Evolutionary conservation across 768 basidiomycete genomes (phyloP).

Genomic region (Obba rivulosa): DNA sequence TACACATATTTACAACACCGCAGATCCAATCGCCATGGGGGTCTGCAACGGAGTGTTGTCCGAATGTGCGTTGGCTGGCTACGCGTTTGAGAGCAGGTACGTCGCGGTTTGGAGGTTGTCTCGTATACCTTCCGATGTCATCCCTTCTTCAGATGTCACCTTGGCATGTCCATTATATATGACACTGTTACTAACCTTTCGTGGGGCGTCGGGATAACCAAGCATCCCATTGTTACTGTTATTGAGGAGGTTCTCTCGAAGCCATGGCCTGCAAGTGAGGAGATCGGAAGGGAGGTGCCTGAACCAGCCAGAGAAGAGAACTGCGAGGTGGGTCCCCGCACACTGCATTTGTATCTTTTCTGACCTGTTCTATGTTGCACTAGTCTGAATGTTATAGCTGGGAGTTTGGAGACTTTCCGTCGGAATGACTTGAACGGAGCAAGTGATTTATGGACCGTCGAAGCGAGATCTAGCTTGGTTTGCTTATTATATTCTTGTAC

Average conservation of each 20-base stretch:
- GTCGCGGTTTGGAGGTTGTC: conserved; percentile 18
- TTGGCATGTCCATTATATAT: conserved; percentile 81
- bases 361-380: background rate
- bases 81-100: conserved; percentile 76
- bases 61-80: conserved; percentile 82
- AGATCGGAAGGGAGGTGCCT: conserved; percentile 61
- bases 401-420: conserved; percentile 53
- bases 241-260: conserved; percentile 67
- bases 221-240: conserved; percentile 72
- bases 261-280: conserved; percentile 67
- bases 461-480: no score
- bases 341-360: conserved; percentile 3
- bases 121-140: no score
- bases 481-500: no score
- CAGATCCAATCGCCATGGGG: conserved; percentile 92
- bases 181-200: conserved; percentile 85
- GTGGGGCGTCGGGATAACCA: conserved; percentile 82
- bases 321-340: conserved; percentile 54
- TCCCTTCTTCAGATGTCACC: conserved; percentile 62
- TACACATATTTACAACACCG: conserved; percentile 90
- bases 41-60: conserved; percentile 79
- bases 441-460: no score
- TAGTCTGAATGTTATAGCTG: conserved; percentile 56
- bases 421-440: no score
- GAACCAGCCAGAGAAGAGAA: conserved; percentile 48